Base-by-base conservation (phyloP, 129 eudicot genomes). In the Rutidosis leptorrhynchoides region DNA sequence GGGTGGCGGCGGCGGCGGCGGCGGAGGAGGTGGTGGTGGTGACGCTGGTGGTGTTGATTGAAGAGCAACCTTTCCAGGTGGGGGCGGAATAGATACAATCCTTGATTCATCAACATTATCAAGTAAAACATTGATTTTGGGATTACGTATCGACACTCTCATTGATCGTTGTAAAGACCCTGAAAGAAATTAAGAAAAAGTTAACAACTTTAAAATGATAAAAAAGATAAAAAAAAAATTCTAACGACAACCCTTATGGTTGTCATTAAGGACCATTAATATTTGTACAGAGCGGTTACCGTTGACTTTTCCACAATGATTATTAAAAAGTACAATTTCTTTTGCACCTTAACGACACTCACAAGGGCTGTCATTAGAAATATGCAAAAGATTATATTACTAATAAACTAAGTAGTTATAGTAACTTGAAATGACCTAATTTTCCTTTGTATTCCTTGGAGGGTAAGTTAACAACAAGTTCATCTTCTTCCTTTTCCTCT, bases 401-500 rank as follows among this genome's bases (percentile, higher is more conserved):
- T 2, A 0, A 30, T 14, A 33, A 62, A 58, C 7, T 27, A 4
- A 26, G 3, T 12, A 26, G 20, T 58, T 26, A 6, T 2, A 30
- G 17, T 19, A 32, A 71, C 1, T n/a, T 27, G 54, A 52, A 30
- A 27, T 68, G 12, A 68, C 79, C 74, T 74, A 49, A 24, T 74
- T 52, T 69, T 5, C 35, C 64, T 61, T 75, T 75, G 23, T 69
- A 60, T 24, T 12, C 70, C 70, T 68, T 75, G 6, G 80, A 52
- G 51, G 53, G 64, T 60, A 52, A 19, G 59, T 75, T 60, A 51
- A 68, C 75, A 27, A 49, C 55, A 60, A 62, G 58, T 68, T 75
- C 65, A 68, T 75, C 55, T 7, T 75, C 80, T 19, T 75, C 67
- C 27, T 74, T 59, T 48, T 58, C 65, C 16, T n/a, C n/a, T n/a